Evolutionary conservation across 768 basidiomycete genomes (phyloP).

Genomic region (Neoboletus magnificus): DNA sequence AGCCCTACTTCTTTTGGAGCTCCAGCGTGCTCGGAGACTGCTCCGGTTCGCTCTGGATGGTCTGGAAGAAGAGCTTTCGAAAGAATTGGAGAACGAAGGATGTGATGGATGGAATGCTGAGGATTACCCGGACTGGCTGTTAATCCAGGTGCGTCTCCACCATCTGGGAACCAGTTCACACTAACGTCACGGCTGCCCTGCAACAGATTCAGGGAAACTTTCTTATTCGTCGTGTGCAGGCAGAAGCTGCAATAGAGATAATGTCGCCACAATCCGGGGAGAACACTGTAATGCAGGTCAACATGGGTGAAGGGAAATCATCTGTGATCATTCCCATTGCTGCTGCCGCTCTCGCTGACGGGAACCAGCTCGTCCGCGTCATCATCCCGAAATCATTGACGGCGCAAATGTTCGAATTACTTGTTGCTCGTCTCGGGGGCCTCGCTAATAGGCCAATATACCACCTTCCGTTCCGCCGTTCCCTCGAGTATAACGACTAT

Average conservation of each 20-base stretch:
- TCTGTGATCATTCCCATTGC: constrained; percentile 33
- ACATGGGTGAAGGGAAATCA: not conserved
- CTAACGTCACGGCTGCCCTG: too few species aligned
- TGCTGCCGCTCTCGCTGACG: constrained; percentile 39
- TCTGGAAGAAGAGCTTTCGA: too few species aligned
- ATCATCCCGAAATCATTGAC: constrained; percentile 12
- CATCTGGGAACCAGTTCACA: too few species aligned
- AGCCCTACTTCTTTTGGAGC: too few species aligned
- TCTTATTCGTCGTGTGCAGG: constrained; percentile 25
- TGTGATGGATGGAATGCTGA: too few species aligned
- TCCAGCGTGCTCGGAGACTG: too few species aligned
- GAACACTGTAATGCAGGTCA: constrained; percentile 43
- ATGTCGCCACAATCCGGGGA: constrained; percentile 32
- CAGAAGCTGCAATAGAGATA: constrained; percentile 40
- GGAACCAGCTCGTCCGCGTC: constrained; percentile 42
- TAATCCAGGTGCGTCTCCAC: too few species aligned
- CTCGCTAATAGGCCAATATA: constrained; percentile 46
- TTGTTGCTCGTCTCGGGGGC: constrained; percentile 39
- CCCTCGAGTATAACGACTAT: constrained; percentile 17
- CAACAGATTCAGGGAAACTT: constrained; percentile 11
- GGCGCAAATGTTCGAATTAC: constrained; percentile 22
- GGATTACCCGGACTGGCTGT: too few species aligned
- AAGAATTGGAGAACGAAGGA: too few species aligned
- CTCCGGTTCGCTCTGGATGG: too few species aligned
- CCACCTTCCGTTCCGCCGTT: constrained; percentile 46